phyloP scores from a whole-genome alignment of 2,329 filamentous ascomycete genomes.

The Blumeria hordei region DNA sequence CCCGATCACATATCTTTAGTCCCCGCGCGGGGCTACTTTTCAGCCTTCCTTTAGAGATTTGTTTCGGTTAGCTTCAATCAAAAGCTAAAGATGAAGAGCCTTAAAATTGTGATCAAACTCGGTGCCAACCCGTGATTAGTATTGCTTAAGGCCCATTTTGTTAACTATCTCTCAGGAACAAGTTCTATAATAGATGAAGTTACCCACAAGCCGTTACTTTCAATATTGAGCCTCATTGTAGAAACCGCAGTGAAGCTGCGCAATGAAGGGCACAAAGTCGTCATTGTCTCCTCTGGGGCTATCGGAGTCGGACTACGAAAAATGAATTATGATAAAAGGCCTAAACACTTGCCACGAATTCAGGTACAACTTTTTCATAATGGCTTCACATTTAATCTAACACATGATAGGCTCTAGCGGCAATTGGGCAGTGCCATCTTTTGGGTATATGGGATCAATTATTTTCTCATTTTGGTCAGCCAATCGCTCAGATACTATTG shows the following conservation, averaged over 20 bases:
- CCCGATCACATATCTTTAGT: too few relatives aligned
- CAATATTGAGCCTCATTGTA: constrained; percentile 75
- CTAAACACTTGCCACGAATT: constrained; percentile 72
- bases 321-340: constrained; percentile 70
- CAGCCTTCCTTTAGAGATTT: too few relatives aligned
- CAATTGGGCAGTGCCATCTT: constrained; percentile 83
- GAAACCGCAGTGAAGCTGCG: constrained; percentile 74
- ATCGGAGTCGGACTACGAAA: constrained; percentile 80
- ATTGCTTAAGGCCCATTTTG: not conserved
- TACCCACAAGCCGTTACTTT: constrained; percentile 79
- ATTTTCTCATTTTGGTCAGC: constrained; percentile 69
- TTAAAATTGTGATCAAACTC: not conserved
- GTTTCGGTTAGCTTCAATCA: too few relatives aligned
- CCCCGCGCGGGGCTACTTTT: too few relatives aligned
- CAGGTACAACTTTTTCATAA: constrained; percentile 29
- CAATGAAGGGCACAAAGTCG: constrained; percentile 78
- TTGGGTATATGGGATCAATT: constrained; percentile 91
- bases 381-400: not conserved
- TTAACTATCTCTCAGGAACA: constrained; percentile 37
- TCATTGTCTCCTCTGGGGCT: constrained; percentile 91
- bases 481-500: constrained; percentile 80
- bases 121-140: not conserved
- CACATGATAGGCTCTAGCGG: constrained; percentile 49
- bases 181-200: constrained; percentile 97
- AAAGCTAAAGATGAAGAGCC: not conserved